Evolutionary conservation across 495 filamentous ascomycete genomes (phyloP).

Genomic region (Mycothermus thermophilus): DNA sequence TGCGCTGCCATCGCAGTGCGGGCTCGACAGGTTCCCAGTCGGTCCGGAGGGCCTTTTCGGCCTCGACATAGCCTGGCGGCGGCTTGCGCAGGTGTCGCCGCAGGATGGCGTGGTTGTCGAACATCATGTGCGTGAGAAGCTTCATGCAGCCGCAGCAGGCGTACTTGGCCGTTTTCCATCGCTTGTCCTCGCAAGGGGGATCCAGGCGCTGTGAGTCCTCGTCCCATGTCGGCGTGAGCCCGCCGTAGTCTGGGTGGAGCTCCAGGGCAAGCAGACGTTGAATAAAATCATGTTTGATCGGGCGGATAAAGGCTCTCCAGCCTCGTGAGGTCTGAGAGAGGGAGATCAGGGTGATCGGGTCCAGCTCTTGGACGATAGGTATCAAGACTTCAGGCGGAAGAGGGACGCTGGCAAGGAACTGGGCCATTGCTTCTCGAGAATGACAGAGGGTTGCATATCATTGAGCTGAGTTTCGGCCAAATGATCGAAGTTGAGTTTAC

Average conservation of each 20-base stretch:
- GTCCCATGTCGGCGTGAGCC: constrained; percentile 10
- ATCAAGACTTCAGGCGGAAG: constrained; percentile 6
- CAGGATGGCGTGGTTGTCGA: constrained; percentile 13
- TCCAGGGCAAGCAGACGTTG: constrained; percentile 16
- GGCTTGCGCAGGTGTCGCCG: constrained; percentile 10
- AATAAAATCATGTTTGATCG: constrained; percentile 5
- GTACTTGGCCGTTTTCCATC: constrained; percentile 12
- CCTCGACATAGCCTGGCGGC: constrained; percentile 9
- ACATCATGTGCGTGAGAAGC: constrained; percentile 13
- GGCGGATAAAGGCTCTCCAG: constrained; percentile 7
- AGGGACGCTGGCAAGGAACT: background rate
- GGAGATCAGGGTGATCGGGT: constrained; percentile 11
- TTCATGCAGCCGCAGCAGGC: constrained; percentile 17
- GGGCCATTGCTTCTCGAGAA: background rate
- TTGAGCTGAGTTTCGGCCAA: too few species aligned
- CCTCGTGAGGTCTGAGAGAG: constrained; percentile 6
- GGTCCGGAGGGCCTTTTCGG: constrained; percentile 1
- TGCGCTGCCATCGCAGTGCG: background rate
- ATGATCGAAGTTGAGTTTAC: too few species aligned
- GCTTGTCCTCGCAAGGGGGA: constrained; percentile 1
- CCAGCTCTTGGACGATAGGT: constrained; percentile 1
- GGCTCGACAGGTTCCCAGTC: constrained; percentile 10
- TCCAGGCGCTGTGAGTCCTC: background rate
- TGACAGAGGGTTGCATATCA: too few species aligned
- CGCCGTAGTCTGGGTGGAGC: constrained; percentile 11